Base-by-base conservation (phyloP, 805 yeast species). In the Grigorovia yakushimaensis region DNA sequence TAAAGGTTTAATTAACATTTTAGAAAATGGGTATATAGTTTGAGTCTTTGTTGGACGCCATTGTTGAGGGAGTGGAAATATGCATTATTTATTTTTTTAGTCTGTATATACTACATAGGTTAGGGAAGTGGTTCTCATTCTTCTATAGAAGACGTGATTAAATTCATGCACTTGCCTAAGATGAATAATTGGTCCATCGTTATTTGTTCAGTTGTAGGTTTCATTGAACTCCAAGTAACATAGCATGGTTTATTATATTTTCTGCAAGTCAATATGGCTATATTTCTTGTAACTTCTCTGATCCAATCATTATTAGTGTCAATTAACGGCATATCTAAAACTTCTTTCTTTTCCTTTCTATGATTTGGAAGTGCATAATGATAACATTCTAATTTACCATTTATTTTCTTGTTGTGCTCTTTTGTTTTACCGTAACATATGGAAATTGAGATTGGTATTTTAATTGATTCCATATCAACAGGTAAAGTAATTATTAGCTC, bases 1-100 rank as follows among this genome's bases (percentile, higher is more conserved):
- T 66, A 65, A 65, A 64, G 69, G 64, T 49, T 65, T 65, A 66
- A 49, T 55, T 51, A 27, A 44, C 52, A 50, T 30, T 51, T 53
- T 61, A 65, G 67, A 57, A 13, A 27, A 27, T 27, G 9, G 10
- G 13, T 27, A 5, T 10, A 10, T 10, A 10, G 13, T 27, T 4
- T 27, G 9, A 27, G 5, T 27, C 33, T 27, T 27, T 10, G 13
- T 10, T 27, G 13, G 9, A 10, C 15, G 15, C 9, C 9, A 27
- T 27, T 27, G 4, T 27, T 4, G 9, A 27, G 10, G 17, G 18
- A 17, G 37, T 15, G 13, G 7, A 3, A 33, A 23, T 23, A 9
- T 23, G 27, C 9, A 9, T 23, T 23, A 6, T 23, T 23, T 23
- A 6, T 23, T 6, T 9, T 23, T 23, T 23, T 23, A 23, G 9